A percentile compares a stretch with the other conserved stretches of the same genome.
Evolutionary conservation across 805 yeast species (phyloP).

Genomic region (Blastobotrys parvus): DNA sequence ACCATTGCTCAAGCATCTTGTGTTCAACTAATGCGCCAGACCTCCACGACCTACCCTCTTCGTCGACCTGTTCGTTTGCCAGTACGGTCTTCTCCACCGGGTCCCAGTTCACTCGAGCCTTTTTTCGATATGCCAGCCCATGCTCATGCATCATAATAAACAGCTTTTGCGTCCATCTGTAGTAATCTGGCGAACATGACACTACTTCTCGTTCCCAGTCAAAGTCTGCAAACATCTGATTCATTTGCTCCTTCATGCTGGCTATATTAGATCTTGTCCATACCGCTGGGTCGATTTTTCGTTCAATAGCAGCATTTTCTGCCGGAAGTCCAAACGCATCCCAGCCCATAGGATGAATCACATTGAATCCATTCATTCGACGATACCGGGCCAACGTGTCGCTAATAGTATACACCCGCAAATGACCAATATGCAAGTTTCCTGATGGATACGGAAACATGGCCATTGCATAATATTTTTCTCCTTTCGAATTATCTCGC

Average conservation of each 20-base stretch:
- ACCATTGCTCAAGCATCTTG: slow-evolving; percentile 80
- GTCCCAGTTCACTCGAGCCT: slow-evolving; percentile 95
- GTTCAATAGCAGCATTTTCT: slow-evolving; percentile 92
- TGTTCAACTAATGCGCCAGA: slow-evolving; percentile 94
- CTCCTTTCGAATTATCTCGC: slow-evolving; percentile 2
- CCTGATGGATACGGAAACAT: slow-evolving; percentile 99
- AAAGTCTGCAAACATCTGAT: slow-evolving; percentile 69
- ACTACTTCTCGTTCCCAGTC: slow-evolving; percentile 90
- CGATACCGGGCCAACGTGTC: slow-evolving; percentile 77
- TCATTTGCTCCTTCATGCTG: slow-evolving; percentile 81
- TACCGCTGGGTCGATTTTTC: slow-evolving; percentile 63
- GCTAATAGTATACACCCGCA: slow-evolving; percentile 84
- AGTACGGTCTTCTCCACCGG: slow-evolving; percentile 91
- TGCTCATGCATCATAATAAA: slow-evolving; percentile 64
- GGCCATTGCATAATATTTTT: slow-evolving; percentile 54
- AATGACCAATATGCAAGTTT: slow-evolving; percentile 83
- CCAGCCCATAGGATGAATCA: slow-evolving; percentile 98
- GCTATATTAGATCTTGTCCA: slow-evolving; percentile 82
- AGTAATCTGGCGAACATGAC: slow-evolving; percentile 81
- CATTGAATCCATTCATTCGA: slow-evolving; percentile 65
- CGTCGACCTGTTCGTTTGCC: slow-evolving; percentile 94
- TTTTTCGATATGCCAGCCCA: slow-evolving; percentile 77
- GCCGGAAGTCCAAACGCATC: slow-evolving; percentile 99
- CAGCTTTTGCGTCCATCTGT: slow-evolving; percentile 86
- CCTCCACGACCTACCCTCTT: slow-evolving; percentile 89